These are phyloP conservation scores for Claviceps humidiphila DNA, from an alignment of 2,329 filamentous ascomycete genomes.

Conservation along the genomic window DNA sequence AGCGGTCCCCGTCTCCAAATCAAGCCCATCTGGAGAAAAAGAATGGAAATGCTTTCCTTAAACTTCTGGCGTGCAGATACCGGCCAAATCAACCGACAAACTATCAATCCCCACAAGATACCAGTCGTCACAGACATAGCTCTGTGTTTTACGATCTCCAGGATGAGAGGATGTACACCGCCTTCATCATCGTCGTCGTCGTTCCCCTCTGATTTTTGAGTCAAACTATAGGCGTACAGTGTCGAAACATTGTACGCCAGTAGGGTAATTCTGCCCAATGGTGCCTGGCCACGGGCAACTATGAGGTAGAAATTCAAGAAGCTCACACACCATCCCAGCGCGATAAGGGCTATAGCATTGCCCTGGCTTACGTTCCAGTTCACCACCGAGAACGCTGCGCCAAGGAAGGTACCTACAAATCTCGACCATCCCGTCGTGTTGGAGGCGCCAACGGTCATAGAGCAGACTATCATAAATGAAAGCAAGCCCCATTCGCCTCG, in stretches of 20 bases:
- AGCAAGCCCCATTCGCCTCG: constrained; percentile 89
- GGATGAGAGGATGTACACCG: constrained; percentile 64
- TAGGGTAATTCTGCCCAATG: constrained; percentile 79
- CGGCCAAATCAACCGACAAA: constrained; percentile 78
- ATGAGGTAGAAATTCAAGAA: constrained; percentile 77
- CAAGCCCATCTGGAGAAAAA: constrained; percentile 82
- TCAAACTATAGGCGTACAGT: constrained; percentile 78
- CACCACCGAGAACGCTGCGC: constrained; percentile 56
- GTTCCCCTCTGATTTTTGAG: constrained; percentile 58
- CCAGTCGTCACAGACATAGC: constrained; percentile 70
- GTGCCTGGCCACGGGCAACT: constrained; percentile 62
- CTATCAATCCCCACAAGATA: constrained; percentile 74
- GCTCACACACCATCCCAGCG: constrained; percentile 66
- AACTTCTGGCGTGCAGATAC: constrained; percentile 75
- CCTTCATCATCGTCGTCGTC: constrained; percentile 71
- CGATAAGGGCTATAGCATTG: constrained; percentile 55
- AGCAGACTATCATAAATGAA: constrained; percentile 91
- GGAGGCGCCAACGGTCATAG: constrained; percentile 84
- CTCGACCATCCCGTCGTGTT: constrained; percentile 79
- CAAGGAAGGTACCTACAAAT: constrained; percentile 69
- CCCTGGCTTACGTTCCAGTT: constrained; percentile 64
- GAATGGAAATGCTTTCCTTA: constrained; percentile 67
- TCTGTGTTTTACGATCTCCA: constrained; percentile 71
- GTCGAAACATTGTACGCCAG: constrained; percentile 87
- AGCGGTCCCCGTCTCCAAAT: constrained; percentile 87